Base-by-base conservation (phyloP, 1,139 yeast genomes). In the Taiozyma sp. region DNA sequence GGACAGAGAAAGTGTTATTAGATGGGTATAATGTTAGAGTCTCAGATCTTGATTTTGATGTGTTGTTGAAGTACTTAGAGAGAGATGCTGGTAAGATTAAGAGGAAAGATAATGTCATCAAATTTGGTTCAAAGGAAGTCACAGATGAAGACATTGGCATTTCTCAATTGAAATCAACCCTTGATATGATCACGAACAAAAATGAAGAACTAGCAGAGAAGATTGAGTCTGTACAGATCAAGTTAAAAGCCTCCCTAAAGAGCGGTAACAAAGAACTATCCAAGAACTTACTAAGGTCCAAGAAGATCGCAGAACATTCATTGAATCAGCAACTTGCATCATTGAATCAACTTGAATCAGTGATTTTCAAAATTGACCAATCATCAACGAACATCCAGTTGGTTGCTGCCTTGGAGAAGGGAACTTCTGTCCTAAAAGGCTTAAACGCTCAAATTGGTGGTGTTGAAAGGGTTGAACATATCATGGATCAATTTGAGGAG, bases 321-420 rank as follows among this genome's bases (percentile, higher is more conserved):
- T 63, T 74, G 36, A 60, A 62, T 2, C 67, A 65, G 24, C 67
- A 75, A 5, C 54, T 68, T 2, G 55, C 55, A 4, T 65, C 75
- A 3, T 65, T 68, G n/a, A 65, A 63, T 40, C 78, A 78, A 48
- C 61, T 81, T 28, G 63, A 62, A 19, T 61, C 68, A 3, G 66
- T 80, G 0, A 59, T 78, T 39, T 59, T 64, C 43, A 78, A 78
- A 55, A 73, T 81, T 44, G 74, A 80, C 57, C 76, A 78, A 51
- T 76, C 83, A 2, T 67, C 71, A 14, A 67, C 76, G 3, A 80
- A 80, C 56, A 62, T 68, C 6, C 63, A 69, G 19, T 57, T 79
- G 6, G 63, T 72, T 38, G 65, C 67, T n/a, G 72, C 74, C 8
- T 58, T 79, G 47, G 61, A 65, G 16, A 64, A 64, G 4, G 73